Evolutionary conservation across 345 rosid genomes (phyloP).

Genomic region (Syzygium grande): DNA sequence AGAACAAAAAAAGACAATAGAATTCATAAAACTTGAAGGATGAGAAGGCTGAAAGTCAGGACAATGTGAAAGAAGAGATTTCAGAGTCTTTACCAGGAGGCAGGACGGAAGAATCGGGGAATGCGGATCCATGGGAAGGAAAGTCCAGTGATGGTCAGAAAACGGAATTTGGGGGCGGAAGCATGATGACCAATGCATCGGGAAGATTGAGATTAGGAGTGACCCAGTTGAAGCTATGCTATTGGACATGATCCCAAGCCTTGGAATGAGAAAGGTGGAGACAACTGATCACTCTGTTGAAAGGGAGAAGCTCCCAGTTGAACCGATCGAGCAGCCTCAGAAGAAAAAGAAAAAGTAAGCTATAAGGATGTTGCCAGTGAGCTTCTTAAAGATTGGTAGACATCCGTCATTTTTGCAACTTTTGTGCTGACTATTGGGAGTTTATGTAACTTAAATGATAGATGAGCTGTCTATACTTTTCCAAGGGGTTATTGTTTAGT

Average conservation of each 20-base stretch:
- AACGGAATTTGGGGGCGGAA: background rate
- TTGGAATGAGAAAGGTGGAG: slow-evolving; percentile 34
- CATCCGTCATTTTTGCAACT: background rate
- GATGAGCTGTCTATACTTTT: background rate
- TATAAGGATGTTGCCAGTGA: slow-evolving; percentile 62
- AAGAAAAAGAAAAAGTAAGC: slow-evolving; percentile 91
- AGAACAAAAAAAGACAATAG: slow-evolving; percentile 9
- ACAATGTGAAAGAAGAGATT: background rate
- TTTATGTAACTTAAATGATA: background rate
- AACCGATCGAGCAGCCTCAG: slow-evolving; percentile 10
- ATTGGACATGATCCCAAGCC: slow-evolving; percentile 78
- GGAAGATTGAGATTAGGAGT: slow-evolving; percentile 25
- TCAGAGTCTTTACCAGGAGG: background rate
- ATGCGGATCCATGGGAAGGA: background rate
- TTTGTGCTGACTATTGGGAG: background rate
- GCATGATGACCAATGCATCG: background rate
- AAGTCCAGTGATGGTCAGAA: slow-evolving; percentile 2
- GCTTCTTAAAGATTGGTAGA: slow-evolving; percentile 56
- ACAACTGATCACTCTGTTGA: background rate
- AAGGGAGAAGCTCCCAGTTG: slow-evolving; percentile 17
- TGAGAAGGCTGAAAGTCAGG: slow-evolving; percentile 4
- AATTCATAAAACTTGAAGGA: slow-evolving; percentile 4
- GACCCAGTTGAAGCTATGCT: slow-evolving; percentile 88
- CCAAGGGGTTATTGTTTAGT: background rate
- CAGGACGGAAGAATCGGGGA: background rate